phyloP scores from a whole-genome alignment of 2,329 filamentous ascomycete species.

The Cordyceps militaris region DNA sequence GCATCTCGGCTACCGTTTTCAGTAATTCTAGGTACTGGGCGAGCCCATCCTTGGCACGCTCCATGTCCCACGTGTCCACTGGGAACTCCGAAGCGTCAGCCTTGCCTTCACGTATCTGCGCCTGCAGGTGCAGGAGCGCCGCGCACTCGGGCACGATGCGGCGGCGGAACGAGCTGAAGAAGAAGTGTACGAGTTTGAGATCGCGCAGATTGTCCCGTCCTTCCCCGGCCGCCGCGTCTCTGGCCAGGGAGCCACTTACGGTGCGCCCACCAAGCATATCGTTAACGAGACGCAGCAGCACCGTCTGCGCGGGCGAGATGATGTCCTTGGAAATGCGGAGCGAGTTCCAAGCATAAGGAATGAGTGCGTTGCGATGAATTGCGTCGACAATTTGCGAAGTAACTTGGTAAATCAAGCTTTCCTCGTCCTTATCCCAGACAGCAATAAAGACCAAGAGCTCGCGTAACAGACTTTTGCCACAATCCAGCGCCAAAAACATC shows the following conservation, averaged over 20 bases:
- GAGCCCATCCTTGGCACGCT: constrained; percentile 88
- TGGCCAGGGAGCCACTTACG: constrained; percentile 33
- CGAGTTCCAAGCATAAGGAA: constrained; percentile 88
- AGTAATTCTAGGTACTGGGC: constrained; percentile 94
- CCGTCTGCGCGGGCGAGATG: constrained; percentile 88
- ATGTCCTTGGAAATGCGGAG: constrained; percentile 92
- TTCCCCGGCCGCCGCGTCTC: constrained; percentile 34
- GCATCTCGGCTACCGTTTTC: constrained; percentile 78
- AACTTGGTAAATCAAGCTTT: constrained; percentile 92
- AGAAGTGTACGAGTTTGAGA: constrained; percentile 69
- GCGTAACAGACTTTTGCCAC: constrained; percentile 78
- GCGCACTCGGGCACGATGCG: constrained; percentile 91
- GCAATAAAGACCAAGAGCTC: constrained; percentile 95
- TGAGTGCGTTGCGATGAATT: constrained; percentile 78
- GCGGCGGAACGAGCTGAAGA: constrained; percentile 86
- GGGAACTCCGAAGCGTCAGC: constrained; percentile 82
- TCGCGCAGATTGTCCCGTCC: constrained; percentile 48
- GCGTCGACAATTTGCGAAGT: constrained; percentile 94
- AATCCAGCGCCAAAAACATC: constrained; percentile 82
- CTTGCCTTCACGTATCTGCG: constrained; percentile 72
- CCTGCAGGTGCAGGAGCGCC: constrained; percentile 89
- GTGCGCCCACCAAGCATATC: constrained; percentile 68
- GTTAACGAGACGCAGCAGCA: constrained; percentile 83
- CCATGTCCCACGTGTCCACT: constrained; percentile 95
- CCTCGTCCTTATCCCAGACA: constrained; percentile 91